A percentile compares a stretch with the other conserved stretches of the same genome.
Evolutionary conservation across 306 rosid genomes (phyloP).

Genomic region (Potentilla sterilis): DNA sequence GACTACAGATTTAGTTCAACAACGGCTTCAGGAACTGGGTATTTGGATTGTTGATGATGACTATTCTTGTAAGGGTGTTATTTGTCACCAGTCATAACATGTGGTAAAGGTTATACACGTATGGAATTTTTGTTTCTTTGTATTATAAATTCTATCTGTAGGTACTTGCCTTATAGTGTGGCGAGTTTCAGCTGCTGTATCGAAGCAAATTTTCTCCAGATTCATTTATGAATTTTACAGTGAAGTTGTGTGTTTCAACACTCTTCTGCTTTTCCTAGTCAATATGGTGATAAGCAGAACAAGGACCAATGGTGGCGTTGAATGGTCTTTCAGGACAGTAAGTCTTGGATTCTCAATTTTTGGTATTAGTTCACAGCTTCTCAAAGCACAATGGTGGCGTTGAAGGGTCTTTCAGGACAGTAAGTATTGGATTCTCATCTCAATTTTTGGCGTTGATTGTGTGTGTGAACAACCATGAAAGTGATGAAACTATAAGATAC

Average conservation of each 20-base stretch:
- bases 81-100: slow-evolving; percentile 65
- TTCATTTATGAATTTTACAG: neutral
- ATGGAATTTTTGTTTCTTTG: neutral
- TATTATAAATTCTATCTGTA: neutral
- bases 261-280: too few relatives aligned
- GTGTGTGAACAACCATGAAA: too few relatives aligned
- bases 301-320: neutral
- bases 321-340: neutral
- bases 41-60: slow-evolving; percentile 65
- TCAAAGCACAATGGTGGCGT: too few relatives aligned
- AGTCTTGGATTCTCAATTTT: too few relatives aligned
- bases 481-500: too few relatives aligned
- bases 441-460: too few relatives aligned
- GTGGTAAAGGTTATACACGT: neutral
- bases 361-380: too few relatives aligned
- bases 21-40: slow-evolving; percentile 56
- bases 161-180: too few relatives aligned
- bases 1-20: slow-evolving; percentile 43
- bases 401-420: too few relatives aligned
- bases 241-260: neutral
- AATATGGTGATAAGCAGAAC: too few relatives aligned
- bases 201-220: neutral
- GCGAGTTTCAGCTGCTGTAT: neutral
- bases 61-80: slow-evolving; percentile 74
- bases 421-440: too few relatives aligned